Percentiles rank a stretch among this genome's conserved stretches.
phyloP scores from a whole-genome alignment of 768 basidiomycete genomes.

The Serendipita sp. region DNA sequence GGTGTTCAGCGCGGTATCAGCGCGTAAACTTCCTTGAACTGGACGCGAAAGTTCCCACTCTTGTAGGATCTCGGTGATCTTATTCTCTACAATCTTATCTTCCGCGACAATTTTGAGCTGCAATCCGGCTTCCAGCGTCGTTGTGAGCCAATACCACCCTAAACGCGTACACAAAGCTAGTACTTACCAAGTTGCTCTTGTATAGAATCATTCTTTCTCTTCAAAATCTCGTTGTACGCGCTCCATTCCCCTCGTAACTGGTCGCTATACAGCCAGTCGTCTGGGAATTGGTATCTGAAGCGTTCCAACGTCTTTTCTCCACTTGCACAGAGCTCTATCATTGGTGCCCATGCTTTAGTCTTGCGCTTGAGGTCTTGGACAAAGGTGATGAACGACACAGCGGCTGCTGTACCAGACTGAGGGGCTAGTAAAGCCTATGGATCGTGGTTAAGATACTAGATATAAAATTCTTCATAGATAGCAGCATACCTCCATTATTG shows the following conservation, averaged over 20 bases:
- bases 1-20: constrained; percentile 89
- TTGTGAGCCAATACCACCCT: background rate
- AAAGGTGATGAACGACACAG: constrained; percentile 97
- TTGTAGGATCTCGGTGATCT: constrained; percentile 72
- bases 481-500: background rate
- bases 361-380: constrained; percentile 98
- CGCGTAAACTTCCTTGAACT: constrained; percentile 90
- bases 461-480: background rate
- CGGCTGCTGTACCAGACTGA: constrained; percentile 89
- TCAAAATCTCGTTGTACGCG: constrained; percentile 93
- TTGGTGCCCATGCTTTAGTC: constrained; percentile 89
- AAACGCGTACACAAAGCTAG: constrained; percentile 4
- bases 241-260: constrained; percentile 97
- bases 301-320: constrained; percentile 96
- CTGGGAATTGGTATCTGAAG: constrained; percentile 90
- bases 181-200: constrained; percentile 86
- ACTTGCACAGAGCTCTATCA: constrained; percentile 85
- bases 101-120: constrained; percentile 99
- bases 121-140: constrained; percentile 54
- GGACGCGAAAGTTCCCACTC: constrained; percentile 97
- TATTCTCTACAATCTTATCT: constrained; percentile 94
- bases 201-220: constrained; percentile 94
- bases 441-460: background rate
- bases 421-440: constrained; percentile 25
- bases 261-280: constrained; percentile 97